phyloP scores from a whole-genome alignment of 768 basidiomycete genomes.

The Lactarius pseudohatsudake region DNA sequence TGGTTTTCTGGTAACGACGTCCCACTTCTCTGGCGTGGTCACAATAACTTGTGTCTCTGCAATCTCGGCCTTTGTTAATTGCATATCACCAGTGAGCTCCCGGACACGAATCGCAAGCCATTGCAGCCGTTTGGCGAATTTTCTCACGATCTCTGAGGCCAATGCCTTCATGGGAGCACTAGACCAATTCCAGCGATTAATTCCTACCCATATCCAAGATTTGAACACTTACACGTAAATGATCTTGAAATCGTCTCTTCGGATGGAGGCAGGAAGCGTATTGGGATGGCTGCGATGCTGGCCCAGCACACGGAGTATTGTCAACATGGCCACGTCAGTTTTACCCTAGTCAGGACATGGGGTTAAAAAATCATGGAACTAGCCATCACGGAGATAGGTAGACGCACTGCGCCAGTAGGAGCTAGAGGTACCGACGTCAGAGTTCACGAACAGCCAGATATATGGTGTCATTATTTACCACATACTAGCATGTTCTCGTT shows the following conservation, averaged over 20 bases:
- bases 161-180: constrained; percentile 99
- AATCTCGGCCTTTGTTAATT: constrained; percentile 90
- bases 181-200: constrained; percentile 2
- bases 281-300: constrained; percentile 53
- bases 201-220: background rate
- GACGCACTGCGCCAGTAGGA: constrained; percentile 92
- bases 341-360: constrained; percentile 66
- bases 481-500: constrained; percentile 97
- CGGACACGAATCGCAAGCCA: constrained; percentile 88
- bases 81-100: constrained; percentile 92
- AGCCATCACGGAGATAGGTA: background rate
- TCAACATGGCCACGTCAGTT: constrained; percentile 96
- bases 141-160: constrained; percentile 92
- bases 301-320: constrained; percentile 83
- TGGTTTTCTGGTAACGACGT: constrained; percentile 96
- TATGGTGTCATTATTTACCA: constrained; percentile 45
- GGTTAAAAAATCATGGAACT: background rate
- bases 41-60: constrained; percentile 96
- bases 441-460: background rate
- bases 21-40: constrained; percentile 99
- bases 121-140: constrained; percentile 82
- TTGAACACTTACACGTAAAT: constrained; percentile 79
- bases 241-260: constrained; percentile 82
- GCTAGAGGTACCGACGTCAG: constrained; percentile 46
- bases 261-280: constrained; percentile 51